These are phyloP conservation scores for Vanderwaltozyma tropicalis DNA, from an alignment of 805 yeast genomes.

Conservation along the genomic window DNA sequence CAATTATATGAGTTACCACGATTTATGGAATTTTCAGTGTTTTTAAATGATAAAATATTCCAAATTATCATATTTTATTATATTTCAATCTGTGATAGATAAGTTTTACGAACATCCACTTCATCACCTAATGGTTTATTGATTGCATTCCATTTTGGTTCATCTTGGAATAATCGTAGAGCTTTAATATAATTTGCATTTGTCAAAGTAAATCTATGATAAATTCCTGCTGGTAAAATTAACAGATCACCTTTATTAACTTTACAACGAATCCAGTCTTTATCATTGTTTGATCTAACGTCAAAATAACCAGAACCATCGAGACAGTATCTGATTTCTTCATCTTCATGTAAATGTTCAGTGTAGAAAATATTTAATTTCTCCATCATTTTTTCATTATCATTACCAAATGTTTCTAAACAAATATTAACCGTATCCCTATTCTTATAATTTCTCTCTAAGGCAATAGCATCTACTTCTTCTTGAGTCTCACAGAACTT, in stretches of 20 bases:
- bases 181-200: slow-evolving; percentile 58
- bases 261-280: slow-evolving; percentile 68
- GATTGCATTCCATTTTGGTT: slow-evolving; percentile 92
- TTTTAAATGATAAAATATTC: no score
- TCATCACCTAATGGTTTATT: slow-evolving; percentile 46
- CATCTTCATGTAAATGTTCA: slow-evolving; percentile 94
- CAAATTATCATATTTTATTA: not conserved
- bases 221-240: slow-evolving; percentile 83
- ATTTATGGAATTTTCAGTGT: no score
- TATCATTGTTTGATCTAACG: slow-evolving; percentile 47
- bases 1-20: no score
- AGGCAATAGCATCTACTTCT: slow-evolving; percentile 58
- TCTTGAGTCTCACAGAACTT: slow-evolving; percentile 37
- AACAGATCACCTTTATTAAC: slow-evolving; percentile 54
- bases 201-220: slow-evolving; percentile 82
- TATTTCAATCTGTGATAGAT: slow-evolving; percentile 25
- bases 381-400: slow-evolving; percentile 45
- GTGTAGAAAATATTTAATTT: slow-evolving; percentile 63
- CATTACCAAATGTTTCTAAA: slow-evolving; percentile 50
- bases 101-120: slow-evolving; percentile 37
- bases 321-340: slow-evolving; percentile 81
- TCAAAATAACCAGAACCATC: slow-evolving; percentile 93
- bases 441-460: slow-evolving; percentile 64
- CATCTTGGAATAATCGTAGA: slow-evolving; percentile 77
- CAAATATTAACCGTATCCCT: slow-evolving; percentile 61